Percentiles rank a stretch among this genome's conserved stretches.
These are phyloP conservation scores for Pogostemon cablin DNA, from an alignment of 257 asterid species.

Conservation along the genomic window DNA sequence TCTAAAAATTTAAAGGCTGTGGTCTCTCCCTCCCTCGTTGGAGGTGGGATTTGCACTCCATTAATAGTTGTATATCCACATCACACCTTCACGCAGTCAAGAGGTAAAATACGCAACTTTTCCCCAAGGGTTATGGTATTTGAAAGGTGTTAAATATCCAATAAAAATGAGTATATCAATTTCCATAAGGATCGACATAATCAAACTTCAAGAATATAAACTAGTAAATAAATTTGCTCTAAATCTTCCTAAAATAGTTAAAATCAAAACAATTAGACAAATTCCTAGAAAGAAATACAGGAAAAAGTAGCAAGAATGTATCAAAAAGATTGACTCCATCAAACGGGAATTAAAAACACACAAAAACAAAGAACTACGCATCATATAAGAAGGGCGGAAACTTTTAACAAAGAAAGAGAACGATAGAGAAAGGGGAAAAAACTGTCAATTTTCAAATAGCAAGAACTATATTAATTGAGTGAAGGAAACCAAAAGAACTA, in stretches of 20 bases:
- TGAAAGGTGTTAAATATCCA: not conserved
- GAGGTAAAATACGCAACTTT: not conserved
- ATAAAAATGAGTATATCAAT: not conserved
- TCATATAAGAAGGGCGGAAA: not conserved
- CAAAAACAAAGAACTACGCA: not conserved
- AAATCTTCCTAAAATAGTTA: constrained; percentile 6
- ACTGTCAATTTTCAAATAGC: not conserved
- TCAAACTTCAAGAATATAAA: not conserved
- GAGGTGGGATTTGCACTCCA: not conserved
- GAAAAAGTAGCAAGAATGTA: not conserved
- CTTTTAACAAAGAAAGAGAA: not conserved
- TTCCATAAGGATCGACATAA: not conserved
- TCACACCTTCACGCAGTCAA: not conserved
- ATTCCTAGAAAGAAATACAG: not conserved
- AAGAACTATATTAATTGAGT: not conserved
- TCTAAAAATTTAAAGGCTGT: not conserved
- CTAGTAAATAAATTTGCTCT: not conserved
- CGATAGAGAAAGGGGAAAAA: not conserved
- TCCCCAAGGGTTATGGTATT: not conserved
- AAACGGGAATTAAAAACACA: not conserved
- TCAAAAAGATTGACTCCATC: not conserved
- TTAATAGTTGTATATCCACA: not conserved
- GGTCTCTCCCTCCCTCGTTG: not conserved
- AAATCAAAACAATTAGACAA: not conserved
- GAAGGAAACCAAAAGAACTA: not conserved